phyloP scores from a whole-genome alignment of 345 rosid genomes.

The Euphorbia peplus region DNA sequence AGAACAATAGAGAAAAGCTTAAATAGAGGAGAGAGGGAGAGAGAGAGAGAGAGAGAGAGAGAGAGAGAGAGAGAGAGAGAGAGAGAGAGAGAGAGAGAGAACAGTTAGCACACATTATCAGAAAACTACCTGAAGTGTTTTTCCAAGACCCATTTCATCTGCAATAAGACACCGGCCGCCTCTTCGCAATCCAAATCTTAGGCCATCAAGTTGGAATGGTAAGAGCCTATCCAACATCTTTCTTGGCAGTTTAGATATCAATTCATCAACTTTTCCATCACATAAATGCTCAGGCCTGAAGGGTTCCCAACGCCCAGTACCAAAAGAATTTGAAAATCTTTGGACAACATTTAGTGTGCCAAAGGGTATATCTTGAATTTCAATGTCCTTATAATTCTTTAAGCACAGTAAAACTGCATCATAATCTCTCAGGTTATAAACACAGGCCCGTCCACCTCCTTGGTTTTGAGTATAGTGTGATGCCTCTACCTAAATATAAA shows the following conservation, averaged over 20 bases:
- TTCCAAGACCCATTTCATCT: slow-evolving; percentile 99
- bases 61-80: too few relatives aligned
- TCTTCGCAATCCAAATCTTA: slow-evolving; percentile 72
- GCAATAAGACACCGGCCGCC: slow-evolving; percentile 96
- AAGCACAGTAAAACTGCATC: slow-evolving; percentile 55
- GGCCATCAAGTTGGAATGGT: slow-evolving; percentile 88
- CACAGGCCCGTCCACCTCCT: slow-evolving; percentile 74
- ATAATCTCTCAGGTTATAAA: slow-evolving; percentile 69
- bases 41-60: too few relatives aligned
- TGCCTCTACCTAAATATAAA: slow-evolving; percentile 49
- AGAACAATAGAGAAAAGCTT: too few relatives aligned
- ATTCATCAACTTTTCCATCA: slow-evolving; percentile 57
- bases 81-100: too few relatives aligned
- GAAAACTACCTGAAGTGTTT: slow-evolving; percentile 76
- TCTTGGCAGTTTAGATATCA: slow-evolving; percentile 59
- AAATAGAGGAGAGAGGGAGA: too few relatives aligned
- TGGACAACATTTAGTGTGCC: slow-evolving; percentile 66
- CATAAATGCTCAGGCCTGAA: slow-evolving; percentile 71
- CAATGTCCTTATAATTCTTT: slow-evolving; percentile 48
- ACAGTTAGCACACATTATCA: background rate
- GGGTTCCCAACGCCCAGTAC: slow-evolving; percentile 65
- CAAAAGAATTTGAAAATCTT: slow-evolving; percentile 53
- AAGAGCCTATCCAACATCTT: slow-evolving; percentile 53
- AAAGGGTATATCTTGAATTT: slow-evolving; percentile 75
- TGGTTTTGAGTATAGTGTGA: slow-evolving; percentile 73